Evolutionary conservation across 495 filamentous ascomycete species (phyloP), one percentile per base, ranked within the genome.

Genomic region (Aspergillus egyptiacus): DNA sequence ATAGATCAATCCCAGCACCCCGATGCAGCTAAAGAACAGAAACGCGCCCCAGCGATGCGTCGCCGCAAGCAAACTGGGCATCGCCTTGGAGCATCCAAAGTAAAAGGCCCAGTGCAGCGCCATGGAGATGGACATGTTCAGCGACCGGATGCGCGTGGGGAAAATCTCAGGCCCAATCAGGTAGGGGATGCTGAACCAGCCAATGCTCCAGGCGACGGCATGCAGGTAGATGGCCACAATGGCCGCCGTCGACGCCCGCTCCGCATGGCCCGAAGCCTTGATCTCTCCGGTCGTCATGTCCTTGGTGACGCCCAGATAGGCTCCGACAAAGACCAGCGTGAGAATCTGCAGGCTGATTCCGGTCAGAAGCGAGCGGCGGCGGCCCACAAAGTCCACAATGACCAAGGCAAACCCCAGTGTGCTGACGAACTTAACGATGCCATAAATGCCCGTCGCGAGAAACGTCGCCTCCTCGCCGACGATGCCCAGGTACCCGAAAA

Each of bases 151-250:
- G 24, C 51, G 57, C 14, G 82, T 64, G 2, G 82, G 82, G 56
- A 80, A 87, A 23, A 86, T 73, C 61, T 87, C 83, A 0, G 81
- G 73, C 37, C 77, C 81, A 44, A 85, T 69, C 3, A 86, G 69
- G 51, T 84, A 85, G 42, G 80, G 82, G 58, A 84, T 81, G 13
- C 65, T 70, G 53, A 81, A 82, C 80, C 79, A 84, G 22, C 81
- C 81, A 6, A 84, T 63, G 2, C 77, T 78, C 81, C 82, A 87
- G 3, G 78, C 79, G 17, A 73, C 61, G 7, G 75, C 79, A 0
- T 72, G 74, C 19, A 82, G 17, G 50, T 74, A 84, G 32, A 82
- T 78, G 57, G 75, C 72, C 18, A 73, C 72, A 27, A 82, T 73
- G 6, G 74, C 79, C 33, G 60, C 77, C 27, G 66, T 67, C 17